Evolutionary conservation across 2,329 filamentous ascomycete species (phyloP), one percentile per base, ranked within the genome.

Genomic region (Venturia asperata): DNA sequence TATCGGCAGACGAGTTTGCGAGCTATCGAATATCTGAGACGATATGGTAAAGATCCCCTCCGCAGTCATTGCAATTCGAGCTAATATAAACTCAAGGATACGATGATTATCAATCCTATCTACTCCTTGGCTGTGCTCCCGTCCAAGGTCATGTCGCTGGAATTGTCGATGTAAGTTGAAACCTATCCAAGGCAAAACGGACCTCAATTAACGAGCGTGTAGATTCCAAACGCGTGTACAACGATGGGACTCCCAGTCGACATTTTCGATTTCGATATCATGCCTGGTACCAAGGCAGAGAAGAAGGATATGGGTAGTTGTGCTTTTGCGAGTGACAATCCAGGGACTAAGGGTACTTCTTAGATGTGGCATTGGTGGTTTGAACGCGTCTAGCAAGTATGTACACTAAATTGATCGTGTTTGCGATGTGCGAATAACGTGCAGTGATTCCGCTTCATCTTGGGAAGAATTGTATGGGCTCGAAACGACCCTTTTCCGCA

Each of bases 261-360:
- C 77, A 95, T 97, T 64, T 97, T 97, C 71, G 90, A 94, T 72
- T 96, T 97, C 76, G 92, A 96, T 73, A 93, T 96, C 69, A 84
- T 86, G 60, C 90, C 91, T 0, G 81, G 82, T 65, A 80, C 80
- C 5, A 80, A 82, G 7, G 84, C 83, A 2, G 79, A 83, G 72
- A 85, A 85, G 78, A 75, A 80, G 66, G 86, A 92, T 72, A 82
- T 92, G 83, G 89, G 88, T 1, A 79, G 73, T 49, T 94, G 90
- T 74, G 90, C 89, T 56, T 64, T 64, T 24, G 63, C 63, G n/a
- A 64, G 39, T 19, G 43, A 47, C 43, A 62, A 43, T 19, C 60
- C 60, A n/a, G 60, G 39, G 0, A 42, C 60, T 3, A 58, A 30
- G 52, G 52, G 27, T 17, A 30, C 47, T 52, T 52, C 47, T 52